A percentile compares a stretch with the other conserved stretches of the same genome.
These are phyloP conservation scores for Peronospora destructor DNA, from an alignment of 352 stramenopile species.

Conservation along the genomic window DNA sequence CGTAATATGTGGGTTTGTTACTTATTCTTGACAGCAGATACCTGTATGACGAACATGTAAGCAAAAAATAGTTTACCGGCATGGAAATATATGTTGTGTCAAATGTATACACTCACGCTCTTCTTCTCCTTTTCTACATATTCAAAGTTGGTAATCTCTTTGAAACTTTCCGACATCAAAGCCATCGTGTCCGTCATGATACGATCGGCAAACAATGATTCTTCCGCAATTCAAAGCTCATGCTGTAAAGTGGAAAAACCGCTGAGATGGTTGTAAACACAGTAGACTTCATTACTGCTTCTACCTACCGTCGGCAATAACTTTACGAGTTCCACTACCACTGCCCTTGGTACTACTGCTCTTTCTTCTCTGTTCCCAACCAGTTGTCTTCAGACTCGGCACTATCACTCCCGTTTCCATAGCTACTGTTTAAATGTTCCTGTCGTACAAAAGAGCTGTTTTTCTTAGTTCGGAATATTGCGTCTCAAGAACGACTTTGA, in stretches of 20 bases:
- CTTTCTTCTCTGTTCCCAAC: constrained; percentile 8
- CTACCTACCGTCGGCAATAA: not conserved
- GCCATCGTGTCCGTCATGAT: constrained; percentile 8
- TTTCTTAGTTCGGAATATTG: constrained; percentile 4
- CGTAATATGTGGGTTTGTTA: too few relatives aligned
- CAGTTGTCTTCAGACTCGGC: constrained; percentile 11
- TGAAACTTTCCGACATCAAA: constrained; percentile 14
- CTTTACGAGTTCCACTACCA: not conserved
- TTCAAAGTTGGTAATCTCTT: constrained; percentile 5
- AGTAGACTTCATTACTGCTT: constrained; percentile 10
- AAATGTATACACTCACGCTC: not conserved
- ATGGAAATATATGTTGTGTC: too few relatives aligned
- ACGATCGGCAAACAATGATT: constrained; percentile 1
- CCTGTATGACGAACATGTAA: too few relatives aligned
- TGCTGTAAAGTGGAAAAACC: constrained; percentile 17
- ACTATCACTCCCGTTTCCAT: not conserved
- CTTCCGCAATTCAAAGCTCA: constrained; percentile 12
- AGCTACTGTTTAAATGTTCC: constrained; percentile 2
- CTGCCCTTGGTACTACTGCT: not conserved
- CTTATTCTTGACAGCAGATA: too few relatives aligned
- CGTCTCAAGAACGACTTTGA: constrained; percentile 19
- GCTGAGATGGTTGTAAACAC: constrained; percentile 15
- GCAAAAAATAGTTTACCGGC: too few relatives aligned
- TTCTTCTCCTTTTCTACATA: constrained; percentile 1
- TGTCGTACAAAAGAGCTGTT: not conserved